These are phyloP conservation scores for Auriscalpium microsporum DNA, from an alignment of 768 basidiomycete genomes.

Conservation along the genomic window DNA sequence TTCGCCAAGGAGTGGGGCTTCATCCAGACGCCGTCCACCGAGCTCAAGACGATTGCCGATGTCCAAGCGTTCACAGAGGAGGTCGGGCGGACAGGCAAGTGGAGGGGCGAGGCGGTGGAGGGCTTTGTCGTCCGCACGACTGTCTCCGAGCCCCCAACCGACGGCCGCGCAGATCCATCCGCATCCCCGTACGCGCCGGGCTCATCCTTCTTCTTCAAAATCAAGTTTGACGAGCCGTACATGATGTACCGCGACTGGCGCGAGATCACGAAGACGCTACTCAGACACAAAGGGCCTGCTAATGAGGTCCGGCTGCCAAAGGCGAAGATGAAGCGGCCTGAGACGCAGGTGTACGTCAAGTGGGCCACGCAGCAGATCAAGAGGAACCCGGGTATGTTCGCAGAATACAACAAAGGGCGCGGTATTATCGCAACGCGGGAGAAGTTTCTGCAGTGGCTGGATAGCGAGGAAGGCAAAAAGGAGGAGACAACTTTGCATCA, in stretches of 20 bases:
- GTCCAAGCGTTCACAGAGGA: conserved; percentile 68
- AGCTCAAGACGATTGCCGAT: conserved; percentile 50
- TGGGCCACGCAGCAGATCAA: conserved; percentile 81
- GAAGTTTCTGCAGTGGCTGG: conserved; percentile 63
- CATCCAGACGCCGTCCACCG: conserved; percentile 61
- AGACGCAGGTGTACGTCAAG: conserved; percentile 69
- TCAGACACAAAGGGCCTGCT: conserved; percentile 31
- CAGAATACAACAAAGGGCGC: conserved; percentile 54
- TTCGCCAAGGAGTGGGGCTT: conserved; percentile 93
- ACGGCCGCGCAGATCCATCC: conserved; percentile 19
- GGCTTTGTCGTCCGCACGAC: conserved; percentile 89
- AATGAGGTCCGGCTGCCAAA: conserved; percentile 40
- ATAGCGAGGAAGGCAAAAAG: conserved; percentile 37
- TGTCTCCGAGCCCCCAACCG: conserved; percentile 38
- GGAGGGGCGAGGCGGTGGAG: conserved; percentile 81
- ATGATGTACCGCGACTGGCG: conserved; percentile 98
- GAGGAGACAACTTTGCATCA: conserved; percentile 21
- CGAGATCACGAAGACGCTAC: conserved; percentile 79
- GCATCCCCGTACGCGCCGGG: conserved; percentile 64
- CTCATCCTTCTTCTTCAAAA: conserved; percentile 95
- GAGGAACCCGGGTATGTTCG: conserved; percentile 49
- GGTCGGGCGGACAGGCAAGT: conserved; percentile 58
- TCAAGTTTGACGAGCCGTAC: conserved; percentile 98
- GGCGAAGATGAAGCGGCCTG: conserved; percentile 62
- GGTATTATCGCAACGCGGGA: conserved; percentile 85